Percentiles rank a stretch among this genome's conserved stretches.
phyloP scores from a whole-genome alignment of 345 rosid genomes.

The Boechera retrofracta region DNA sequence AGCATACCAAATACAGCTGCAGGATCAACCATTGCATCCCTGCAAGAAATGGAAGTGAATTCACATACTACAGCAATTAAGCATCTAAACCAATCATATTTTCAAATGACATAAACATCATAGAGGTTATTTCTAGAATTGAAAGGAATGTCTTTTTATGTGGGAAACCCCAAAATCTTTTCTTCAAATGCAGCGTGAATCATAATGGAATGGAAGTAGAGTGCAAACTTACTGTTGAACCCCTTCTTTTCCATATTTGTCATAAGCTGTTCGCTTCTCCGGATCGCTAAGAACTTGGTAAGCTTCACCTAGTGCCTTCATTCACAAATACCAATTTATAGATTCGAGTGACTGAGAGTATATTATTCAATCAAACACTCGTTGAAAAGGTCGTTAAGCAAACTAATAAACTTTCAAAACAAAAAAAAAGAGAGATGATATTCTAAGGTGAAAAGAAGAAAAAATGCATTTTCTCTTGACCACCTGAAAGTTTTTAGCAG shows the following conservation, averaged over 20 bases:
- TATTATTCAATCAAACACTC: slow-evolving; percentile 19
- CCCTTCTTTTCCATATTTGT: slow-evolving; percentile 86
- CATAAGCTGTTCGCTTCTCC: slow-evolving; percentile 81
- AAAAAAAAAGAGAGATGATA: background rate
- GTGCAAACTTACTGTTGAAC: slow-evolving; percentile 66
- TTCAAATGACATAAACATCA: no score
- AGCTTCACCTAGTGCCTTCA: slow-evolving; percentile 88
- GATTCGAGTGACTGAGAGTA: slow-evolving; percentile 19
- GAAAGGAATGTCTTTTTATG: background rate
- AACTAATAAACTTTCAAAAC: slow-evolving; percentile 3
- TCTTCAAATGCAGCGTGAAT: slow-evolving; percentile 5
- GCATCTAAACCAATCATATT: background rate
- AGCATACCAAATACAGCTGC: slow-evolving; percentile 91
- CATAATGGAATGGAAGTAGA: background rate
- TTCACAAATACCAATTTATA: slow-evolving; percentile 25
- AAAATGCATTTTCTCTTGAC: background rate
- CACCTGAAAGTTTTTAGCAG: slow-evolving; percentile 94
- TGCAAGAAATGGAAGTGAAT: slow-evolving; percentile 34
- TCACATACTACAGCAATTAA: background rate
- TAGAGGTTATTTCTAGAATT: background rate
- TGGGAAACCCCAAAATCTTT: background rate
- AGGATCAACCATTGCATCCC: slow-evolving; percentile 92
- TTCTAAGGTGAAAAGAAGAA: background rate
- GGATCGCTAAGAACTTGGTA: slow-evolving; percentile 94
- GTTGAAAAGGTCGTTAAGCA: background rate